Evolutionary conservation across 2,329 filamentous ascomycete genomes (phyloP).

Genomic region (Fusarium sterilihyphosum): DNA sequence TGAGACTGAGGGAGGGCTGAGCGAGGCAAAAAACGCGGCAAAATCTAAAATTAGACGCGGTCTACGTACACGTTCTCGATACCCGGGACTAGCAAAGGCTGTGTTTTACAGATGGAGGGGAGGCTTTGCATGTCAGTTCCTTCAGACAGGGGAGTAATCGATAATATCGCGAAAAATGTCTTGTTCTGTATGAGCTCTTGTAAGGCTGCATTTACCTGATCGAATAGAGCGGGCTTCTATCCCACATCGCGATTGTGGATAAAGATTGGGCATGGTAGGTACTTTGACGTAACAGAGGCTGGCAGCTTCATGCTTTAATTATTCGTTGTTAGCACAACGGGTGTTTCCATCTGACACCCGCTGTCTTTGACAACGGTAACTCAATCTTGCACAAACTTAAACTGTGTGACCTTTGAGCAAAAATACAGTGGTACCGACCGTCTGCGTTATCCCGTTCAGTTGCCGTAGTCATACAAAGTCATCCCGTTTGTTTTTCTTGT

Average conservation of each 20-base stretch:
- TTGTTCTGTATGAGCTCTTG: background rate
- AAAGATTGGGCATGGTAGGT: background rate
- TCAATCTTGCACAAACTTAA: slow-evolving; percentile 16
- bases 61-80: slow-evolving; percentile 7
- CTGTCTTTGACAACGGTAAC: slow-evolving; percentile 5
- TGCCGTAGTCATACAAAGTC: background rate
- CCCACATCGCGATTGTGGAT: background rate
- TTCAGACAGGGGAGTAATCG: background rate
- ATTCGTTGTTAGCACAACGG: slow-evolving; percentile 20
- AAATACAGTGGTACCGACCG: background rate
- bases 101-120: slow-evolving; percentile 30
- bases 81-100: slow-evolving; percentile 32
- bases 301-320: slow-evolving; percentile 12
- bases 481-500: background rate
- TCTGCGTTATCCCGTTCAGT: background rate
- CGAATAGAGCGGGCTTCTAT: background rate
- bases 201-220: slow-evolving; percentile 8
- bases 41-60: slow-evolving; percentile 41
- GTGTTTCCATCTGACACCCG: slow-evolving; percentile 12
- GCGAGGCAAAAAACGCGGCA: slow-evolving; percentile 29
- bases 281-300: slow-evolving; percentile 2
- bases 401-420: background rate
- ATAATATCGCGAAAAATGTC: slow-evolving; percentile 4
- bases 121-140: slow-evolving; percentile 21
- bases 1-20: slow-evolving; percentile 28